Evolutionary conservation across 2,329 filamentous ascomycete genomes (phyloP), one percentile per base, ranked within the genome.

Genomic region (Pseudopithomyces chartarum): DNA sequence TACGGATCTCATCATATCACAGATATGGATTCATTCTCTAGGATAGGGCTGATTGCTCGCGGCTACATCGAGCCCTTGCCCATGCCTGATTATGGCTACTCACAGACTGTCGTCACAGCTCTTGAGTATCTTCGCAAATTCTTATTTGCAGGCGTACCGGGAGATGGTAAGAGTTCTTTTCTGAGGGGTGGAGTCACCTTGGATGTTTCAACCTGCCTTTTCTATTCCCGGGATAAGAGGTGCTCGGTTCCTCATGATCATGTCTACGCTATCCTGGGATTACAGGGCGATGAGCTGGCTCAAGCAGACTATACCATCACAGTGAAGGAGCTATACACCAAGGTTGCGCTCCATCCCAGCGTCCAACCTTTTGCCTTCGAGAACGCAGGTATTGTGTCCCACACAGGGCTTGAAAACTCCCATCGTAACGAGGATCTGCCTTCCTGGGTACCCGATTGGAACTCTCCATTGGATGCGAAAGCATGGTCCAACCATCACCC

Each of bases 371-470:
- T 23, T 17, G 12, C n/a, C 20, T 50, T 50, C 20, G 19, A 50
- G 8, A 26, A 39, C 20, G 29, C 20, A 11, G 46, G 34, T 15
- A 2, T 40, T 5, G 38, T 7, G 4, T 38, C 34, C 5, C n/a
- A 13, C n/a, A 17, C 4, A 15, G 34, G 11, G 11, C 11, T 33
- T 20, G 17, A 22, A n/a, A 15, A 11, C 2, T 20, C 19, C 11
- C 32, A 19, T 26, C 40, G 26, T 19, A 55, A 55, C 13, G 20
- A 44, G 8, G 40, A 54, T 17, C 47, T 64, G 11, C 62, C 62
- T 3, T 58, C 58, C 13, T 63, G 62, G 62, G 60, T 63, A 7
- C 60, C 60, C 0, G 60, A 65, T 22, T 63, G 56, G 32, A 55
- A 45, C 44, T 43, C 53, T 29, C 36, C 22, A 2, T 23, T 57